A percentile compares a stretch with the other conserved stretches of the same genome.
phyloP scores from a whole-genome alignment of 2,329 filamentous ascomycete genomes.

The Aspergillus floridensis region DNA sequence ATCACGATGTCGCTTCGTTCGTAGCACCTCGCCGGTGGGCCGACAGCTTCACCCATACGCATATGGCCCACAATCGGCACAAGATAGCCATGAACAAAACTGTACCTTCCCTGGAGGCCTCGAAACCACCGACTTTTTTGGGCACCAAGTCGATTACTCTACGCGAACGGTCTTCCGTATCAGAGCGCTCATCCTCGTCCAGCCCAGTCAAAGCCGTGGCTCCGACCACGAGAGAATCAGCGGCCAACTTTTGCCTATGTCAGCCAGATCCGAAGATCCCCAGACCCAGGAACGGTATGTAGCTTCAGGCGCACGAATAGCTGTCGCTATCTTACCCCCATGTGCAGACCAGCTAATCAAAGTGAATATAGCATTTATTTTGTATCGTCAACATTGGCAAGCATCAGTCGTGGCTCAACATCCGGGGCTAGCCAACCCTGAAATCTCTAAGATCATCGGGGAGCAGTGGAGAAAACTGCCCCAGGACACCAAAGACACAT shows the following conservation, averaged over 20 bases:
- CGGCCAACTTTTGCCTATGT: constrained; percentile 63
- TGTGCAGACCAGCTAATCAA: neutral
- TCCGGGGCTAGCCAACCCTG: constrained; percentile 88
- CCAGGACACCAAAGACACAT: constrained; percentile 72
- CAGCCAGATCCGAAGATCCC: constrained; percentile 70
- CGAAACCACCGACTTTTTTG: constrained; percentile 19
- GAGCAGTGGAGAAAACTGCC: constrained; percentile 82
- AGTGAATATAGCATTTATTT: constrained; percentile 80
- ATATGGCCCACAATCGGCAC: constrained; percentile 28
- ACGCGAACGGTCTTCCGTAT: constrained; percentile 25
- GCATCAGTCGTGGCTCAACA: constrained; percentile 74
- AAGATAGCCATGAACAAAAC: constrained; percentile 25
- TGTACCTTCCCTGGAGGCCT: constrained; percentile 9
- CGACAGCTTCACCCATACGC: constrained; percentile 24
- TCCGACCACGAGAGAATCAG: constrained; percentile 38
- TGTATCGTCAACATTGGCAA: constrained; percentile 93
- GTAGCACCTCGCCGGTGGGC: constrained; percentile 19
- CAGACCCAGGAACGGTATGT: constrained; percentile 67
- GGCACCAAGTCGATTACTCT: constrained; percentile 23
- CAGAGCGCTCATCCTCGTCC: constrained; percentile 30
- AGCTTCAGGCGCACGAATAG: neutral
- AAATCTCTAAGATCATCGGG: constrained; percentile 96
- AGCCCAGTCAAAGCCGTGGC: constrained; percentile 34
- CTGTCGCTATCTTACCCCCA: neutral
- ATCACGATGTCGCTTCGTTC: constrained; percentile 15